Evolutionary conservation across 148 eudicot genomes (phyloP).

Genomic region (Rhododendron simsii): DNA sequence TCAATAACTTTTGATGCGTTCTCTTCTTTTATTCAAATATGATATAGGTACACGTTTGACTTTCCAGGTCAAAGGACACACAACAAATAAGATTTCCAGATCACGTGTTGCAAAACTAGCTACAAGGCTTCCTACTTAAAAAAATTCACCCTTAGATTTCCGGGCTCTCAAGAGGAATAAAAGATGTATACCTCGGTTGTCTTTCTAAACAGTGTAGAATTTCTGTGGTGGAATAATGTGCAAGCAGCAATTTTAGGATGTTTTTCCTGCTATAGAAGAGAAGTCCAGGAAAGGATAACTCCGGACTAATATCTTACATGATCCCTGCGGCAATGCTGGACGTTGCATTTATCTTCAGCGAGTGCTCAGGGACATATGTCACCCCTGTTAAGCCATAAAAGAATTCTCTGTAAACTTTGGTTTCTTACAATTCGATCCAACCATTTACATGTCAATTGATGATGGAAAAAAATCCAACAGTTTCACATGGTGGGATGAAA

Average conservation of each 20-base stretch:
- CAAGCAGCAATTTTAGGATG: background rate
- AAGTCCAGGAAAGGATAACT: background rate
- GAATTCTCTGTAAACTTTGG: background rate
- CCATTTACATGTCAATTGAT: background rate
- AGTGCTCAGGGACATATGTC: conserved; percentile 77
- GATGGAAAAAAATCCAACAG: background rate
- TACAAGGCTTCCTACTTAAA: conserved; percentile 6
- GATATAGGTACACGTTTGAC: conserved; percentile 4
- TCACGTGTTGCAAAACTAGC: conserved; percentile 1
- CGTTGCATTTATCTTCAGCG: conserved; percentile 88
- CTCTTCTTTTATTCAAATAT: background rate
- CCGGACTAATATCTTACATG: conserved; percentile 21
- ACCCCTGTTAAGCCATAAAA: conserved; percentile 44
- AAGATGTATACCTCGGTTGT: background rate
- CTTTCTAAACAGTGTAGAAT: background rate
- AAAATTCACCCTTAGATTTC: conserved; percentile 3
- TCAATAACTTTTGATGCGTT: background rate
- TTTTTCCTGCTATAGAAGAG: background rate
- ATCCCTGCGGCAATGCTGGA: conserved; percentile 81
- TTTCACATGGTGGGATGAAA: background rate
- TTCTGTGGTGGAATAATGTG: background rate
- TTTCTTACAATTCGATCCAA: background rate
- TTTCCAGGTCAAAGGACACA: conserved; percentile 4
- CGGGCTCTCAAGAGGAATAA: conserved; percentile 3
- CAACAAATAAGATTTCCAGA: conserved; percentile 4